phyloP scores from a whole-genome alignment of 1,139 yeast genomes.

The Diutina rugosa region DNA sequence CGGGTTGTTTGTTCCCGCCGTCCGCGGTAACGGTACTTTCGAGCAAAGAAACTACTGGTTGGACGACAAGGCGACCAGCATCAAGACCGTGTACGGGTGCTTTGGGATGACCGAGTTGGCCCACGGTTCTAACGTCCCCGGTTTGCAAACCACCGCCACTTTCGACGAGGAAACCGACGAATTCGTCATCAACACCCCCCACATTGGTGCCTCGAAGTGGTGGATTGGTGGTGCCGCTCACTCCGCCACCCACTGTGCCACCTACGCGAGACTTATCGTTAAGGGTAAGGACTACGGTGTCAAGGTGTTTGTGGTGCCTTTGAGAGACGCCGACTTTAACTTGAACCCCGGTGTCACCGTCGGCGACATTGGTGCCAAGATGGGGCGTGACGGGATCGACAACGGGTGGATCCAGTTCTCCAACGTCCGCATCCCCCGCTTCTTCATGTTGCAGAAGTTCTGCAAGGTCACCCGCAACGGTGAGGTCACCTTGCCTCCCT shows the following conservation, averaged over 20 bases:
- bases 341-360: conserved; percentile 30
- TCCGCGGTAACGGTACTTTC: conserved; percentile 38
- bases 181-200: conserved; percentile 33
- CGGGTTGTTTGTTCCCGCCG: conserved; percentile 32
- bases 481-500: conserved; percentile 29
- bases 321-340: conserved; percentile 31
- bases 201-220: conserved; percentile 39
- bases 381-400: conserved; percentile 15
- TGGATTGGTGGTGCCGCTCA: conserved; percentile 43
- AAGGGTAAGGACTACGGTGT: conserved; percentile 35
- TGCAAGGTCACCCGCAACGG: conserved; percentile 29
- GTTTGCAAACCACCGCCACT: conserved; percentile 35
- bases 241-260: conserved; percentile 32
- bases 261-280: conserved; percentile 31
- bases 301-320: conserved; percentile 35
- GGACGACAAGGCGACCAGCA: conserved; percentile 31
- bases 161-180: conserved; percentile 27
- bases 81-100: conserved; percentile 31
- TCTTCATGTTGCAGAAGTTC: conserved; percentile 36
- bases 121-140: conserved; percentile 35
- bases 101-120: conserved; percentile 39
- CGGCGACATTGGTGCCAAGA: conserved; percentile 37
- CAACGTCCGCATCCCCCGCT: conserved; percentile 30
- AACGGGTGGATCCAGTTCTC: conserved; percentile 11
- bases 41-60: conserved; percentile 64